Evolutionary conservation across 805 yeast species (phyloP).

Genomic region (Clavispora santaluciae): DNA sequence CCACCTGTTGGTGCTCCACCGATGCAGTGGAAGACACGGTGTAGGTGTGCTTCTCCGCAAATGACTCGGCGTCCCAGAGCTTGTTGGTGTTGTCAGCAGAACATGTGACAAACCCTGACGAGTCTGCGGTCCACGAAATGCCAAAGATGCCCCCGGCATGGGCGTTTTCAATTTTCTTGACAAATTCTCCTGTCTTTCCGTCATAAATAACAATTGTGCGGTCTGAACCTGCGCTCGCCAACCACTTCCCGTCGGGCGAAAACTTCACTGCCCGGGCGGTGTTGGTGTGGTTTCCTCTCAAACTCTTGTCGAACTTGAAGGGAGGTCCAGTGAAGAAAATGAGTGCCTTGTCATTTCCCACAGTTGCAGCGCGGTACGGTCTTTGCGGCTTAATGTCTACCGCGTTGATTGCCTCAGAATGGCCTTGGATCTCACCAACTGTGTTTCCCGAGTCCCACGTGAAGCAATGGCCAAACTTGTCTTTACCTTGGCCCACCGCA

Average conservation of each 20-base stretch:
- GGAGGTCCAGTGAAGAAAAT: conserved; percentile 93
- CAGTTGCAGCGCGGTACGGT: conserved; percentile 92
- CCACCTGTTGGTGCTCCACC: conserved; percentile 70
- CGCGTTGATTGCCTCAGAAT: conserved; percentile 75
- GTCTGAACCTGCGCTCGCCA: conserved; percentile 84
- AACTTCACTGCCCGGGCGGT: conserved; percentile 77
- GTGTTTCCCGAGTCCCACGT: conserved; percentile 94
- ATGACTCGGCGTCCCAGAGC: conserved; percentile 48
- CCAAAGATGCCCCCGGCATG: conserved; percentile 83
- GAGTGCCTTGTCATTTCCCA: conserved; percentile 79
- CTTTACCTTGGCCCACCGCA: conserved; percentile 94
- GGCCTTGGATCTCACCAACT: conserved; percentile 96
- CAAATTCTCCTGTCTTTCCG: conserved; percentile 78
- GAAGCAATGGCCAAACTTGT: conserved; percentile 86
- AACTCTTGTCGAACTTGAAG: conserved; percentile 73
- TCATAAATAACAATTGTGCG: conserved; percentile 73
- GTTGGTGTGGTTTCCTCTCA: conserved; percentile 70
- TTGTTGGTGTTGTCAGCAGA: conserved; percentile 80
- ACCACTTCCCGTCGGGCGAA: conserved; percentile 71
- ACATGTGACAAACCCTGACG: conserved; percentile 61
- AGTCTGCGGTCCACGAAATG: conserved; percentile 61
- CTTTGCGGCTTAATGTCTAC: conserved; percentile 80
- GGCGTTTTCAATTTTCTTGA: conserved; percentile 45
- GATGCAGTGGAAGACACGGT: conserved; percentile 18
- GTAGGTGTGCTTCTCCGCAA: conserved; percentile 47